These are phyloP conservation scores for Apodospora peruviana DNA, from an alignment of 495 filamentous ascomycete genomes.

Conservation along the genomic window DNA sequence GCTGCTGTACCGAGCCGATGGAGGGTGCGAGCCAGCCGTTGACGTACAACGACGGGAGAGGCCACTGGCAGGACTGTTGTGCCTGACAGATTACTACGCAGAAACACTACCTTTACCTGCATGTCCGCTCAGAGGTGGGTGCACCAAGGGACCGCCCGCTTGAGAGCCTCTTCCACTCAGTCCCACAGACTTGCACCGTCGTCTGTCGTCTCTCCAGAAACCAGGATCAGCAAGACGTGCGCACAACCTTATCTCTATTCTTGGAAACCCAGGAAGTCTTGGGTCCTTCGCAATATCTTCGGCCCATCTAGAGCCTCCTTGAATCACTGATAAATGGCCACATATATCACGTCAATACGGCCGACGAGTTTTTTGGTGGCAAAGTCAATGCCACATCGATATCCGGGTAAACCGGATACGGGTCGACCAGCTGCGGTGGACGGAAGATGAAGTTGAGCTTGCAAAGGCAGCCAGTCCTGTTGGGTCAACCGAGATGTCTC, in stretches of 20 bases:
- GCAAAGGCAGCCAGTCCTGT: neutral
- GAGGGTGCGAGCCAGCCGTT: neutral
- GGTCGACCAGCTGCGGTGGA: neutral
- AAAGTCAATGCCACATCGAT: neutral
- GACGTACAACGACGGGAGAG: neutral
- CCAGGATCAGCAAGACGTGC: conserved; percentile 9
- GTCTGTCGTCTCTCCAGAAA: conserved; percentile 11
- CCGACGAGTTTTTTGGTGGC: neutral
- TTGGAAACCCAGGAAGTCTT: conserved; percentile 5
- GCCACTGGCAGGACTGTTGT: neutral
- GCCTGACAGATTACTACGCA: conserved; percentile 4
- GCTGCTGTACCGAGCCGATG: neutral
- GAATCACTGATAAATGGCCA: conserved; percentile 1
- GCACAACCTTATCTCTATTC: conserved; percentile 21
- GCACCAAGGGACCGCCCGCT: neutral
- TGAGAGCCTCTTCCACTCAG: neutral
- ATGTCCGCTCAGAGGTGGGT: neutral
- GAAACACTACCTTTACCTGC: neutral
- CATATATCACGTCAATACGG: neutral
- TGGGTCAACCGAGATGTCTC: neutral
- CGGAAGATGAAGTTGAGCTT: neutral
- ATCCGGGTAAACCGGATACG: neutral
- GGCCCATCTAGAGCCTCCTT: neutral
- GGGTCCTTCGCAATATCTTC: neutral
- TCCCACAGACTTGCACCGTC: neutral